Conservation (phyloP, 805 yeast species). For the Isabelozyma gotoi region DNA sequence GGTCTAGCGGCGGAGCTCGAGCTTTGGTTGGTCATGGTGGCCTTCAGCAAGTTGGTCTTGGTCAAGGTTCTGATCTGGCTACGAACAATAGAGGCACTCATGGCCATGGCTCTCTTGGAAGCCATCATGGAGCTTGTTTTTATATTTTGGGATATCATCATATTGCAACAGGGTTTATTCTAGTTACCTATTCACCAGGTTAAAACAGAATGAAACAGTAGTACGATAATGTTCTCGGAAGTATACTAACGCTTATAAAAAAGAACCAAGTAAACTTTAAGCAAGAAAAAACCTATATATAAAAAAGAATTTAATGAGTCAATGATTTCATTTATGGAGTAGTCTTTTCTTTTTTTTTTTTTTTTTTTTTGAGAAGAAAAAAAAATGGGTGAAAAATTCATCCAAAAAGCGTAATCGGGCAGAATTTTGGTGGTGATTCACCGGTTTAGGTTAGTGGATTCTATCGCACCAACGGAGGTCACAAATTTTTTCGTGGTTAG, state of each 20-base stretch:
- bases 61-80: conserved; percentile 26
- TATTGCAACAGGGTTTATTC: no score
- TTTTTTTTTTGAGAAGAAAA: no score
- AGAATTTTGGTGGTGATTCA: no score
- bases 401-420: not conserved
- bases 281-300: not conserved
- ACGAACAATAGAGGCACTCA: conserved; percentile 7
- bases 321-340: not conserved
- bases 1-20: conserved; percentile 26
- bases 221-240: not conserved
- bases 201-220: no score
- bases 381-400: not conserved
- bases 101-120: conserved; percentile 5
- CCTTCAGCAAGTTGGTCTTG: conserved; percentile 28
- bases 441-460: no score
- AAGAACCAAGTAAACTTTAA: no score
- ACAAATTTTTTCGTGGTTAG: no score
- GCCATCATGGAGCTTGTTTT: conserved; percentile 11
- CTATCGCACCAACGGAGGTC: no score
- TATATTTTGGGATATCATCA: conserved; percentile 20
- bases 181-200: not conserved
- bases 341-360: not conserved
- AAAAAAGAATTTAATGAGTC: not conserved
- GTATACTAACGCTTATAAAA: not conserved
- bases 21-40: conserved; percentile 27